phyloP scores from a whole-genome alignment of 768 basidiomycete species.

The Kwoniella dejecticola region DNA sequence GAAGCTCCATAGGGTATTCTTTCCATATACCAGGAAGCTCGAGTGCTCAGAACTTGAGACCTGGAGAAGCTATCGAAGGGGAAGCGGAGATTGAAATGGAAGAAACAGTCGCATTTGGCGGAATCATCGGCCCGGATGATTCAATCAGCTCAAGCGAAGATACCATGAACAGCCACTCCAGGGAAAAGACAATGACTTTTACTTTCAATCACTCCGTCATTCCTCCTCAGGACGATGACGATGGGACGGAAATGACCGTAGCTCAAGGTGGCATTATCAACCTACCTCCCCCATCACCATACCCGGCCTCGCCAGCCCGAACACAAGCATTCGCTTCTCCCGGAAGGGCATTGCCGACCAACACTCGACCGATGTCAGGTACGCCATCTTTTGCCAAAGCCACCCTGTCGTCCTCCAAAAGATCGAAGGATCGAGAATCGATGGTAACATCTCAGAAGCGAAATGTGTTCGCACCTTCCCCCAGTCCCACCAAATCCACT shows the following conservation, averaged over 20 bases:
- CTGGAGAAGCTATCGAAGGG: constrained; percentile 39
- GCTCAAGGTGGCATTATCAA: constrained; percentile 46
- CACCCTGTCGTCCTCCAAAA: constrained; percentile 36
- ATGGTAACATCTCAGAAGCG: constrained; percentile 29
- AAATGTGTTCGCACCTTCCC: constrained; percentile 53
- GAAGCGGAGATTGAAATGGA: constrained; percentile 54
- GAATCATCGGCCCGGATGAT: constrained; percentile 46
- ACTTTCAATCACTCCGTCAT: constrained; percentile 31
- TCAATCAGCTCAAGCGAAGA: constrained; percentile 34
- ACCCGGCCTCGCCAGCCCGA: not conserved
- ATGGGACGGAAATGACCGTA: constrained; percentile 50
- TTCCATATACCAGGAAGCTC: constrained; percentile 24
- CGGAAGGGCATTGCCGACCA: constrained; percentile 9
- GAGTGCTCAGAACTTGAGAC: constrained; percentile 10
- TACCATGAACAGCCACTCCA: constrained; percentile 12
- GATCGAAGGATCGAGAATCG: constrained; percentile 26
- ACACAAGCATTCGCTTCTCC: constrained; percentile 17
- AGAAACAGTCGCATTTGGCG: constrained; percentile 55
- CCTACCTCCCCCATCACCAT: constrained; percentile 19
- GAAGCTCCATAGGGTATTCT: constrained; percentile 54
- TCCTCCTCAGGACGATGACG: constrained; percentile 12
- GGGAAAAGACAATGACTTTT: constrained; percentile 51
- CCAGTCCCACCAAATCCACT: constrained; percentile 40
- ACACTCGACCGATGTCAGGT: constrained; percentile 27
- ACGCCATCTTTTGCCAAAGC: constrained; percentile 50